Conservation (phyloP, 2,329 filamentous ascomycete genomes). For the Camillea tinctor region DNA sequence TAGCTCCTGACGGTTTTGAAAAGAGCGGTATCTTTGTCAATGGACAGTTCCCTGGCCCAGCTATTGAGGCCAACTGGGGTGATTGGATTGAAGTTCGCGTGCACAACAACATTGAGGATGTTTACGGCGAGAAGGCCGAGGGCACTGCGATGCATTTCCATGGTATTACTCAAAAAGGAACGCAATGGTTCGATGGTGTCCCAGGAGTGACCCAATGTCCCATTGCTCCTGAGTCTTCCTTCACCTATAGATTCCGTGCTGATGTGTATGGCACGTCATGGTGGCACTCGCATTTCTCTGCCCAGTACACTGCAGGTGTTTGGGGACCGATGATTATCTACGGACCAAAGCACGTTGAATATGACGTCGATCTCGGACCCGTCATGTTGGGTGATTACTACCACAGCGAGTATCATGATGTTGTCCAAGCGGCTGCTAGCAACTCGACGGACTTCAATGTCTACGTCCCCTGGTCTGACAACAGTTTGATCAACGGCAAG, state of each 20-base stretch:
- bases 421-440: conserved; percentile 2
- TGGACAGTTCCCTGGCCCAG: conserved; percentile 49
- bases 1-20: conserved; percentile 1
- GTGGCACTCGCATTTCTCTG: conserved; percentile 36
- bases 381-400: conserved; percentile 13
- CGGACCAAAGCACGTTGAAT: conserved; percentile 15
- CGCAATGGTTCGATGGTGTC: conserved; percentile 65
- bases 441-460: conserved; percentile 23
- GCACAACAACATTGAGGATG: conserved; percentile 57
- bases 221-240: conserved; percentile 55
- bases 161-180: conserved; percentile 63
- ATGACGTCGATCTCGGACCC: conserved; percentile 20
- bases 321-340: conserved; percentile 38
- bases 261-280: conserved; percentile 36
- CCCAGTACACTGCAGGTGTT: conserved; percentile 25
- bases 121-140: conserved; percentile 40
- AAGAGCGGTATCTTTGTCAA: conserved; percentile 37
- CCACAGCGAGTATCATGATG: conserved; percentile 11
- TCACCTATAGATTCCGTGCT: conserved; percentile 62
- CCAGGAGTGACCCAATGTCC: conserved; percentile 59
- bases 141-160: conserved; percentile 67
- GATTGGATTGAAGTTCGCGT: conserved; percentile 41
- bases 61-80: conserved; percentile 42
- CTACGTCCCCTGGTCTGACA: conserved; percentile 36
- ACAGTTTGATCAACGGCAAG: conserved; percentile 26